Base-by-base conservation (phyloP, 352 stramenopile genomes). In the Globisporangium sylvaticum region DNA sequence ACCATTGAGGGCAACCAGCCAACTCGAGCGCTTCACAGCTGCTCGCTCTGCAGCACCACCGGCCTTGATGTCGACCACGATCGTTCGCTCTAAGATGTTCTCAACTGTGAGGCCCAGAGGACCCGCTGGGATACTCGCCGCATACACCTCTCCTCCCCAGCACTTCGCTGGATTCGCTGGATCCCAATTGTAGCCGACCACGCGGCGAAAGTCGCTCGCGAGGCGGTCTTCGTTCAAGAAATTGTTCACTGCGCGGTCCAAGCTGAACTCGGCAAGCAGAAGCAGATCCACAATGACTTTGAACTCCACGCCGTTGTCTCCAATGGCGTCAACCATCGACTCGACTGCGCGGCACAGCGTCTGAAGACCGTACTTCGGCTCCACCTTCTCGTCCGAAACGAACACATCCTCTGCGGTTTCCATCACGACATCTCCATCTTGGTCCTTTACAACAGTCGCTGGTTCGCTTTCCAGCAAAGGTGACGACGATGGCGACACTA, bases 11-110 rank as follows among this genome's bases (percentile, higher is more conserved):
- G 77, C 78, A 24, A 96, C 83, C 1, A 96, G 78, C 88, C 87
- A 96, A 58, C 87, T 95, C 31, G 84, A 92, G 24, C 84, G 80
- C 65, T 88, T 91, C n/a, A 96, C 81, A 15, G 84, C 78, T 4
- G 87, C 88, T 8, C 80, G 80, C 25, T 92, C 82, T 32, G 87
- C 88, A 46, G 87, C 85, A 22, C 86, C 86, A 31, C 81, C 81
- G 39, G 85, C 76, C 75, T 95, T 96, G 64, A 96, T 94, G 48
- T 95, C 87, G 22, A 96, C 88, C 39, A 96, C 84, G 50, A 96
- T 92, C 24, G 88, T 96, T 59, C 88, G 79, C 76, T 82, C 58
- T 10, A 71, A 12, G 10, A 95, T 92, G 39, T 96, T 96, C 64
- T 96, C 88, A n/a, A 96, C 88, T 0, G 88, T 96, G 27, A 96